Percentiles rank a stretch among this genome's conserved stretches.
Evolutionary conservation across 2,329 filamentous ascomycete species (phyloP).

Genomic region (Sporothrix globosa): DNA sequence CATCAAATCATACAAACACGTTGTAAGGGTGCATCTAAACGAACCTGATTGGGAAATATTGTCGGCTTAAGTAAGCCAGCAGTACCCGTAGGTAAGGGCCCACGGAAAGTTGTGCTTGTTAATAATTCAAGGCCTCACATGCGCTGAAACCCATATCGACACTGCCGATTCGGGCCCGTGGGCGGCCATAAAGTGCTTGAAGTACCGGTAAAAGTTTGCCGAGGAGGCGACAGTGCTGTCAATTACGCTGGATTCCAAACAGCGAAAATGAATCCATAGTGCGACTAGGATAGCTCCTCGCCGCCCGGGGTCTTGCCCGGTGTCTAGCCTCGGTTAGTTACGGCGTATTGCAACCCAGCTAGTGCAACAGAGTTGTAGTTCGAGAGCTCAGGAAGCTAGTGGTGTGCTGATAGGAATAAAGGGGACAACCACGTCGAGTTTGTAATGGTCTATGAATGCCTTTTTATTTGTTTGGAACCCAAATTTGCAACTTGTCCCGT

Average conservation of each 20-base stretch:
- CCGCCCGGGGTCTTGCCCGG: not conserved
- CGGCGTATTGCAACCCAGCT: not conserved
- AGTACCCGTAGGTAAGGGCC: not conserved
- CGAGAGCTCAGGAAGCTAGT: no score
- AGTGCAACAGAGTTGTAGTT: no score
- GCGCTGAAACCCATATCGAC: no score
- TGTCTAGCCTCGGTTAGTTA: conserved; percentile 21
- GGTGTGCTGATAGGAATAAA: no score
- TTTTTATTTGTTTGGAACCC: no score
- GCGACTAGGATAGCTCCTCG: not conserved
- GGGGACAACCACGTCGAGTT: no score
- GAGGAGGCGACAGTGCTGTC: not conserved
- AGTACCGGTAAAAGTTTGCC: conserved; percentile 2
- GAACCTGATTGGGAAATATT: no score
- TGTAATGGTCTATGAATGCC: no score
- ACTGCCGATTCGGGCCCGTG: conserved; percentile 19
- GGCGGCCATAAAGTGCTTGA: not conserved
- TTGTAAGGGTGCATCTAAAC: no score
- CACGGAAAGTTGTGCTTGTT: not conserved
- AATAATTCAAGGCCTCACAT: not conserved
- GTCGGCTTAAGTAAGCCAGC: no score
- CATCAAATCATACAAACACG: no score
- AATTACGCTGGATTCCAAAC: not conserved
- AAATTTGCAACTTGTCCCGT: no score
- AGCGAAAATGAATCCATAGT: not conserved